These are phyloP conservation scores for Phylloporus rhodoxanthus DNA, from an alignment of 768 basidiomycete species.

Conservation along the genomic window DNA sequence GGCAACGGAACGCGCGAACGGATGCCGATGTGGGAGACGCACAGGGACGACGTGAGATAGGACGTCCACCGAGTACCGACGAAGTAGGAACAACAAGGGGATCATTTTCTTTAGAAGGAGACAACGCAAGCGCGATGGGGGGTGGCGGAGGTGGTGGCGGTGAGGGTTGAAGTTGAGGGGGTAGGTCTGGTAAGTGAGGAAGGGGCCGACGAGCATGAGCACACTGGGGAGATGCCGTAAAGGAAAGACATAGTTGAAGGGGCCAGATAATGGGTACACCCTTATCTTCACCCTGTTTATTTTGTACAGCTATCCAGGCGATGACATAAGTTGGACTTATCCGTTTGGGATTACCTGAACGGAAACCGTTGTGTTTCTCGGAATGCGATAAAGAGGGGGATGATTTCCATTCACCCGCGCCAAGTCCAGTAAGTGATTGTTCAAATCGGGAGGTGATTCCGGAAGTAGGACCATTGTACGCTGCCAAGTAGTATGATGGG, in stretches of 20 bases:
- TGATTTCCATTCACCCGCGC: constrained; percentile 48
- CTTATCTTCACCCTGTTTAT: constrained; percentile 76
- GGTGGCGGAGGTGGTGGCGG: constrained; percentile 37
- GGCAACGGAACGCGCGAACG: constrained; percentile 40
- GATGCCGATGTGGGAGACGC: constrained; percentile 35
- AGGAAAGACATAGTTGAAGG: constrained; percentile 49
- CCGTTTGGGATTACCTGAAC: constrained; percentile 14
- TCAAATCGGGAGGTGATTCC: constrained; percentile 59
- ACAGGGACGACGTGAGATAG: constrained; percentile 31
- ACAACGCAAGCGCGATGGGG: constrained; percentile 24
- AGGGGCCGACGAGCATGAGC: constrained; percentile 39
- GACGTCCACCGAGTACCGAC: constrained; percentile 16
- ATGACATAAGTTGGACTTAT: constrained; percentile 45
- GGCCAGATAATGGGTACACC: constrained; percentile 75
- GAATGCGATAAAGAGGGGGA: constrained; percentile 1
- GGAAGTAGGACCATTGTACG: constrained; percentile 63
- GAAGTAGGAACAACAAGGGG: not conserved
- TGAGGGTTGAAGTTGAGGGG: constrained; percentile 54
- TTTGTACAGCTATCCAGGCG: constrained; percentile 70
- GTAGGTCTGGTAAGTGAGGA: constrained; percentile 56
- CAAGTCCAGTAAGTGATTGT: constrained; percentile 56
- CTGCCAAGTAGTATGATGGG: constrained; percentile 67
- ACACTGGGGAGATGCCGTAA: constrained; percentile 33
- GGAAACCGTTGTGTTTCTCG: constrained; percentile 21
- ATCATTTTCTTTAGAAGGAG: constrained; percentile 13